Conservation (phyloP, 208 protist genomes). For the Balamuthia mandrillaris region DNA sequence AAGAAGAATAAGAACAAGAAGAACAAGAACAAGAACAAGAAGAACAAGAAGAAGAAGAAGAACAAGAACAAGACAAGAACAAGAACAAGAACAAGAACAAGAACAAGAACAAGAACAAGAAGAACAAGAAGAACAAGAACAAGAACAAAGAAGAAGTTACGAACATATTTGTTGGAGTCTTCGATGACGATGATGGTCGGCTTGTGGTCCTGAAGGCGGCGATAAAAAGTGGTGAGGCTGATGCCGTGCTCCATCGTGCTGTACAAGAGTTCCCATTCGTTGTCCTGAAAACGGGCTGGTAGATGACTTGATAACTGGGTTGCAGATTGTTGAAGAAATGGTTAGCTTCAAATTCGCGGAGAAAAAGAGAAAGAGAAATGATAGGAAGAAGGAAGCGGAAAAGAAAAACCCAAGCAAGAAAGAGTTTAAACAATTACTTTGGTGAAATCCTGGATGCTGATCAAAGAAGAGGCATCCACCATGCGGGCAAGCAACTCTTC, state of each 20-base stretch:
- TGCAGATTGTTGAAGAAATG: background rate
- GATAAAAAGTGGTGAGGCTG: background rate
- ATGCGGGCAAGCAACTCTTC: too few species aligned
- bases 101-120: too few species aligned
- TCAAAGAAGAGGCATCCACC: background rate
- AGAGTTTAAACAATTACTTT: background rate
- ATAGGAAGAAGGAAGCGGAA: too few species aligned
- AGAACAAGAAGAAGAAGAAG: too few species aligned
- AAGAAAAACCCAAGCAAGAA: too few species aligned
- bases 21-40: too few species aligned
- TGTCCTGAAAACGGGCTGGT: background rate
- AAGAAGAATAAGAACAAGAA: too few species aligned
- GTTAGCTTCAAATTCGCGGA: background rate
- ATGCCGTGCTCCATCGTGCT: constrained; percentile 35
- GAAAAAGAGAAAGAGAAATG: background rate
- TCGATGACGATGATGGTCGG: constrained; percentile 14
- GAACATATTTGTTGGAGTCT: constrained; percentile 13
- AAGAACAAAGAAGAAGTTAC: background rate
- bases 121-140: too few species aligned
- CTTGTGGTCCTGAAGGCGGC: background rate
- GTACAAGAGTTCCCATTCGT: constrained; percentile 4
- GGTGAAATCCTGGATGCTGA: background rate
- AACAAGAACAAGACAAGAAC: too few species aligned
- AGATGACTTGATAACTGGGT: background rate
- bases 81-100: too few species aligned